phyloP scores from a whole-genome alignment of 805 yeast species.

The Hagleromyces aurorensis region DNA sequence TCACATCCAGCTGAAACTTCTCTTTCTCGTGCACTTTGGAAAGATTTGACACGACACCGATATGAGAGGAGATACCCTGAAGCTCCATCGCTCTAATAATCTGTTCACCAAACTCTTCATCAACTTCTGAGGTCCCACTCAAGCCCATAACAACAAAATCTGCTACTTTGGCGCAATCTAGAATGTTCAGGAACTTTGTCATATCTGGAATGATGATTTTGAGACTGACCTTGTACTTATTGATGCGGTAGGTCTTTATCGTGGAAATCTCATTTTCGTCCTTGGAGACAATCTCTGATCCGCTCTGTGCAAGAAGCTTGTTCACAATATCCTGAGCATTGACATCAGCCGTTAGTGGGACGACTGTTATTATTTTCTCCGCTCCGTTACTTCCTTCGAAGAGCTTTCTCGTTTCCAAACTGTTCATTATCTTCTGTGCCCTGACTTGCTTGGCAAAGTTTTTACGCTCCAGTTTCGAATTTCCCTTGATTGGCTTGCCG shows the following conservation, averaged over 20 bases:
- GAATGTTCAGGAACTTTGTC: slow-evolving; percentile 53
- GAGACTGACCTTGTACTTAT: slow-evolving; percentile 66
- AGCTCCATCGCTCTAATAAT: slow-evolving; percentile 79
- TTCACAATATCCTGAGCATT: slow-evolving; percentile 47
- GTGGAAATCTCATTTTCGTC: slow-evolving; percentile 38
- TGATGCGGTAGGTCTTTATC: slow-evolving; percentile 44
- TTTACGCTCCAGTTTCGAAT: slow-evolving; percentile 58
- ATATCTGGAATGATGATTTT: slow-evolving; percentile 68
- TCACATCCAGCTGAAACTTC: slow-evolving; percentile 66
- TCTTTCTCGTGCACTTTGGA: slow-evolving; percentile 59
- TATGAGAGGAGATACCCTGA: slow-evolving; percentile 82
- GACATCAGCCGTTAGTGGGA: slow-evolving; percentile 72
- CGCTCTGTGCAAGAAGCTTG: slow-evolving; percentile 39
- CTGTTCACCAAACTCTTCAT: slow-evolving; percentile 74
- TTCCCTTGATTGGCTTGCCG: slow-evolving; percentile 27
- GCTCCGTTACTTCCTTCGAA: slow-evolving; percentile 78
- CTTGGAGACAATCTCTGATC: slow-evolving; percentile 30
- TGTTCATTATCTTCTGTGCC: slow-evolving; percentile 56
- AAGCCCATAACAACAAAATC: slow-evolving; percentile 88
- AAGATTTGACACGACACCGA: slow-evolving; percentile 73
- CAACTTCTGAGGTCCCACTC: slow-evolving; percentile 81
- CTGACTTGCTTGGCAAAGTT: slow-evolving; percentile 73
- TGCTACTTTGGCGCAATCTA: slow-evolving; percentile 83
- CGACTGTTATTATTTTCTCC: slow-evolving; percentile 72
- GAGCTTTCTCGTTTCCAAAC: slow-evolving; percentile 52